Conservation (phyloP, 1,139 yeast species). For the Geotrichum siamense region DNA sequence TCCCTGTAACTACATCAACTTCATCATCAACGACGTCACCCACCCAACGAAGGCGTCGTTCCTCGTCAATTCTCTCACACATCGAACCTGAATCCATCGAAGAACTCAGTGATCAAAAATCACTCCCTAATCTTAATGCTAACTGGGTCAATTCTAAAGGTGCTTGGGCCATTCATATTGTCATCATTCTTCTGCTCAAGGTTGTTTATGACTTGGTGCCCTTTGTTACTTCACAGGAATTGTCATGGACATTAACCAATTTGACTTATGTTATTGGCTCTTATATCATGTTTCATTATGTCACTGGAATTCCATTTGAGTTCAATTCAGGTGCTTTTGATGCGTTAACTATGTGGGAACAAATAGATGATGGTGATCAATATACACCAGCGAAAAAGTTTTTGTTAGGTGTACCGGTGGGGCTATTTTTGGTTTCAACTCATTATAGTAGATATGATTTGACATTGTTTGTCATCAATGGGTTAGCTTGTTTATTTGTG, state of each 20-base stretch:
- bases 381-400: constrained; percentile 95
- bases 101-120: constrained; percentile 84
- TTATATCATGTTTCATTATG: constrained; percentile 92
- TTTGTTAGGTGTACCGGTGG: constrained; percentile 82
- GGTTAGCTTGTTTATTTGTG: constrained; percentile 68
- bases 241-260: constrained; percentile 92
- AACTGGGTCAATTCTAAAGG: constrained; percentile 92
- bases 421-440: constrained; percentile 75
- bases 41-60: constrained; percentile 41
- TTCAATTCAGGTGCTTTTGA: constrained; percentile 96
- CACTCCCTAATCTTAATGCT: constrained; percentile 85
- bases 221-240: constrained; percentile 59
- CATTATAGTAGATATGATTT: constrained; percentile 86
- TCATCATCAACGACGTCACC: not conserved
- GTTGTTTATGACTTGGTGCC: constrained; percentile 71
- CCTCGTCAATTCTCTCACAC: constrained; percentile 64
- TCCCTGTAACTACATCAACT: not conserved
- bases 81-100: constrained; percentile 90
- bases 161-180: constrained; percentile 91
- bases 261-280: constrained; percentile 85
- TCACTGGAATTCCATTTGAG: constrained; percentile 95
- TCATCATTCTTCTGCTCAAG: constrained; percentile 66
- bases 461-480: constrained; percentile 69
- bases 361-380: constrained; percentile 92
- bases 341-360: constrained; percentile 98